Conservation (phyloP, 345 rosid genomes). For the Erodium maritimum region DNA sequence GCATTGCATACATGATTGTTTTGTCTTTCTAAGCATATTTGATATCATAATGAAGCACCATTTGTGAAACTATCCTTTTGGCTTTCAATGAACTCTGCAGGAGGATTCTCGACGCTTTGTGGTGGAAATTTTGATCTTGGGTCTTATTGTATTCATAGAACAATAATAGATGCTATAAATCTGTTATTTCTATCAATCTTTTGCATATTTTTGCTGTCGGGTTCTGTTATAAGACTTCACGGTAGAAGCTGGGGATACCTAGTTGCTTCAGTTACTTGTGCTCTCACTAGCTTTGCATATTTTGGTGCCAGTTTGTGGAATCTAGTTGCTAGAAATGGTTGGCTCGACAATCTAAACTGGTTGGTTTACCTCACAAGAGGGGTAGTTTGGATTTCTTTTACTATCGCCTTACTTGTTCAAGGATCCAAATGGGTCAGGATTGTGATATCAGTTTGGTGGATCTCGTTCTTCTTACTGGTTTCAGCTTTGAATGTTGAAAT, state of each 20-base stretch:
- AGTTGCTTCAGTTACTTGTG: slow-evolving; percentile 31
- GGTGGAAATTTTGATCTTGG: slow-evolving; percentile 27
- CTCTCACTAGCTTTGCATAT: slow-evolving; percentile 25
- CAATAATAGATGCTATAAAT: slow-evolving; percentile 40
- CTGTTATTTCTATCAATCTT: slow-evolving; percentile 45
- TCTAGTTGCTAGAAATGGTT: slow-evolving; percentile 12
- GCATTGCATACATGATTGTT: too few species aligned
- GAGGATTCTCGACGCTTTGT: slow-evolving; percentile 37
- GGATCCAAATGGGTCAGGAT: slow-evolving; percentile 31
- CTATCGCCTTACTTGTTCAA: slow-evolving; percentile 47
- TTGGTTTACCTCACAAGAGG: slow-evolving; percentile 35
- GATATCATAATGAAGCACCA: too few species aligned
- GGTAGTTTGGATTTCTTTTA: slow-evolving; percentile 43
- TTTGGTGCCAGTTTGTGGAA: slow-evolving; percentile 30
- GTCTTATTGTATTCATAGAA: slow-evolving; percentile 46
- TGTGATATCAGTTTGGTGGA: slow-evolving; percentile 53
- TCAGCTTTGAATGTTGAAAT: slow-evolving; percentile 29
- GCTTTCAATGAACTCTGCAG: slow-evolving; percentile 23
- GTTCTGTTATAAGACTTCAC: slow-evolving; percentile 17
- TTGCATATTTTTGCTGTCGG: slow-evolving; percentile 31
- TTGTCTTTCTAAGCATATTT: too few species aligned
- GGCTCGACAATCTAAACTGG: slow-evolving; percentile 13
- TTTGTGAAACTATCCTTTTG: too few species aligned
- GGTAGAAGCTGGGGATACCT: slow-evolving; percentile 29
- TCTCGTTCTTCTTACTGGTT: slow-evolving; percentile 33